Evolutionary conservation across 192 early-diverging fungal species (phyloP).

Genomic region (Diversispora eburnea): DNA sequence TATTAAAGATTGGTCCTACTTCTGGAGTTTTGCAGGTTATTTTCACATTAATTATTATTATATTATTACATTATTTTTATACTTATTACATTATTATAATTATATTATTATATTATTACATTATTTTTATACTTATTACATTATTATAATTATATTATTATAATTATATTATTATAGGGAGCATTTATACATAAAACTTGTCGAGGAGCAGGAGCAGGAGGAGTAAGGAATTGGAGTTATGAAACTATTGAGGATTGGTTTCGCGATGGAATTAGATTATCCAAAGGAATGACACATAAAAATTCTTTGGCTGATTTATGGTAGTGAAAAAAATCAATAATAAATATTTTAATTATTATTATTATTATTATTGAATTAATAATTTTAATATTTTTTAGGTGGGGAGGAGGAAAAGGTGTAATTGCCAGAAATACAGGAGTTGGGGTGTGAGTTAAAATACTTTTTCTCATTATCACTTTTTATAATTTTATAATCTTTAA

Average conservation of each 20-base stretch:
- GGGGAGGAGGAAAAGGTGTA: slow-evolving; percentile 48
- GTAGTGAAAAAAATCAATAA: not conserved
- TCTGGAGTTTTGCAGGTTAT: slow-evolving; percentile 26
- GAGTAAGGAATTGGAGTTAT: slow-evolving; percentile 24
- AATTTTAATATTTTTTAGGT: slow-evolving; percentile 18
- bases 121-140: not conserved
- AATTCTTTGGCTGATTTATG: slow-evolving; percentile 41
- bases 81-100: not conserved
- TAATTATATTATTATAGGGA: not conserved
- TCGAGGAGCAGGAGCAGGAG: slow-evolving; percentile 21
- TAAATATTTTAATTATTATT: not conserved
- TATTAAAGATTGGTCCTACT: slow-evolving; percentile 12
- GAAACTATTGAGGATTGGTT: slow-evolving; percentile 27
- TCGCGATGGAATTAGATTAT: slow-evolving; percentile 41
- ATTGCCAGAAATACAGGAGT: slow-evolving; percentile 41
- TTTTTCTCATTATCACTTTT: not conserved
- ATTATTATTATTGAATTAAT: not conserved
- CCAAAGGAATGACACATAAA: slow-evolving; percentile 44
- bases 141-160: not conserved
- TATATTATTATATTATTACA: not conserved
- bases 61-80: too few relatives aligned
- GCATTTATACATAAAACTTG: slow-evolving; percentile 25
- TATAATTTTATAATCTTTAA: not conserved
- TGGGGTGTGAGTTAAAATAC: slow-evolving; percentile 27
- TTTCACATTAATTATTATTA: not conserved